Evolutionary conservation across 345 rosid genomes (phyloP), one percentile per base, ranked within the genome.

Genomic region (Durio zibethinus): DNA sequence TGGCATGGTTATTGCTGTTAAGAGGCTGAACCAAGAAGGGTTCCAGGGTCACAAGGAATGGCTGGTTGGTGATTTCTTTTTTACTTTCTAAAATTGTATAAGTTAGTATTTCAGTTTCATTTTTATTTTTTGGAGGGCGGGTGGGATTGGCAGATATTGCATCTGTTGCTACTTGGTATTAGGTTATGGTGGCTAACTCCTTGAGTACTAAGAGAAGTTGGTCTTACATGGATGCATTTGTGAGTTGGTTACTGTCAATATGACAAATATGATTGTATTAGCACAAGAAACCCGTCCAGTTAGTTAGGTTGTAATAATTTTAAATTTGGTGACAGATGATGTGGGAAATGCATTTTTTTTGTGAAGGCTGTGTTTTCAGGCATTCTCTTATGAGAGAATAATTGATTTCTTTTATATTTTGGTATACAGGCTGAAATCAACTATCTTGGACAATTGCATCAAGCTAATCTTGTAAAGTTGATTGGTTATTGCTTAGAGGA

Each of bases 41-140:
- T 85, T 83, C 63, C 99, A 97, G 80, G 98, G 99, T 69, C 97
- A 97, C 86, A 94, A 82, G 80, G 99, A 97, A 84, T 97, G 99
- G 99, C 82, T 94, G 91, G 98, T 95, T 78, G 84, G 90, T 87
- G 33, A 45, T 45, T 9, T 4, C 38, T 71, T 29, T 29, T 67
- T 48, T 31, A 52, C 62, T 67, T 76, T 33, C 40, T 45, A 66
- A 35, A 54, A 72, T 52, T 40, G 31, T 14, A 31, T 5, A 36
- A 36, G 40, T 36, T 36, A 36, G 40, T 40, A 20, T 64, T 63
- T 53, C 35, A 40, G 2, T 63, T 35, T 76, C 8, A 12, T 42
- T 57, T 27, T 40, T 57, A 42, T 23, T 25, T 25, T 7, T 53
- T 77, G 35, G 43, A 75, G 12, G 35, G 35, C 2, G 35, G 4